Percentiles rank a stretch among this genome's conserved stretches.
These are phyloP conservation scores for Leonotis leonurus DNA, from an alignment of 257 asterid genomes.

Conservation along the genomic window DNA sequence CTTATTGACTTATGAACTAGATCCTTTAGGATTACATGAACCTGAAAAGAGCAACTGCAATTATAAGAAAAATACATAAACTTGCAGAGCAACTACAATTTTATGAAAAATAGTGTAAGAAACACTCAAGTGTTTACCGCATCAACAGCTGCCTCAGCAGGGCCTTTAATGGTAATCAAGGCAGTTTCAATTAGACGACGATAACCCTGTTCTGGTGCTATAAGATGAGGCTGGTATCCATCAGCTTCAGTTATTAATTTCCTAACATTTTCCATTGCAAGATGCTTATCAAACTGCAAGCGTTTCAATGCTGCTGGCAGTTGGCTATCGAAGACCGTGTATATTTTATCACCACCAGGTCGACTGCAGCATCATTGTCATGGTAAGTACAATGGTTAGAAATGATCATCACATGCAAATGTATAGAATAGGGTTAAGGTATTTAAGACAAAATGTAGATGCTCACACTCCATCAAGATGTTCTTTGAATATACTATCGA, in stretches of 20 bases:
- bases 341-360: constrained; percentile 78
- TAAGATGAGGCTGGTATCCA: constrained; percentile 80
- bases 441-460: background rate
- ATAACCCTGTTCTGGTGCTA: constrained; percentile 79
- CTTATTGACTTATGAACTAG: constrained; percentile 58
- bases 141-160: constrained; percentile 75
- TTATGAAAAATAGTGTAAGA: background rate
- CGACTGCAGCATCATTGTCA: constrained; percentile 40
- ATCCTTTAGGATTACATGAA: constrained; percentile 64
- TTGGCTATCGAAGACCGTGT: constrained; percentile 61
- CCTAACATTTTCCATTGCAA: constrained; percentile 64
- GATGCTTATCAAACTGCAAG: constrained; percentile 75
- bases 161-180: constrained; percentile 58
- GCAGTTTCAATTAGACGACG: constrained; percentile 73
- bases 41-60: constrained; percentile 31
- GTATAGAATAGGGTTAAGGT: background rate
- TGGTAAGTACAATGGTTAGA: background rate
- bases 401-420: background rate
- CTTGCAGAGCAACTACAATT: background rate
- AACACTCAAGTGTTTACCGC: constrained; percentile 43
- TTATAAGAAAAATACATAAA: background rate
- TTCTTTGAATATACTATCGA: constrained; percentile 69
- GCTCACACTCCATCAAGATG: constrained; percentile 82
- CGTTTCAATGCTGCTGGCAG: constrained; percentile 70
- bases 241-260: constrained; percentile 70